A percentile compares a stretch with the other conserved stretches of the same genome.
Evolutionary conservation across 2,329 filamentous ascomycete species (phyloP).

Genomic region (Pseudocercospora vitis): DNA sequence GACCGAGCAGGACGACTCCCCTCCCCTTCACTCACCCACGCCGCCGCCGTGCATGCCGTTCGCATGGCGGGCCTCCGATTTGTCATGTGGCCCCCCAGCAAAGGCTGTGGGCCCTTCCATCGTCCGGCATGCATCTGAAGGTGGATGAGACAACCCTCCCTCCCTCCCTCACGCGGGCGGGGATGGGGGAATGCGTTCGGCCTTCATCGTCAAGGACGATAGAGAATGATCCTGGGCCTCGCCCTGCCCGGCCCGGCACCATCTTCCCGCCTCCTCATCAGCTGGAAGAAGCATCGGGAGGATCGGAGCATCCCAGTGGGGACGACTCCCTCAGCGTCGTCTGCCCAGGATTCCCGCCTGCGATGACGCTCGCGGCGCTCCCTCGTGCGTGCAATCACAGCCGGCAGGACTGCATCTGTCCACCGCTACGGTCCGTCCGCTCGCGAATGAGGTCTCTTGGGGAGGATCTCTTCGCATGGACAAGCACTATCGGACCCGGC

Average conservation of each 20-base stretch:
- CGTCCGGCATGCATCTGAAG: slow-evolving; percentile 17
- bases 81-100: slow-evolving; percentile 19
- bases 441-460: slow-evolving; percentile 24
- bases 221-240: slow-evolving; percentile 14
- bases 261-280: slow-evolving; percentile 10
- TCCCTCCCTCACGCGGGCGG: too few relatives aligned
- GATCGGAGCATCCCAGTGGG: slow-evolving; percentile 9
- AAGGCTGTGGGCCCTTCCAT: slow-evolving; percentile 4
- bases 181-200: slow-evolving; percentile 11
- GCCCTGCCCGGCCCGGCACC: slow-evolving; percentile 6
- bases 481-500: slow-evolving; percentile 21
- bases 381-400: slow-evolving; percentile 9
- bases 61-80: slow-evolving; percentile 26
- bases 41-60: slow-evolving; percentile 19
- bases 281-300: slow-evolving; percentile 1
- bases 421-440: slow-evolving; percentile 18
- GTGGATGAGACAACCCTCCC: slow-evolving; percentile 7
- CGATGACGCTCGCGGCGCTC: slow-evolving; percentile 9
- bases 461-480: slow-evolving; percentile 15
- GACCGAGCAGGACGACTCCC: background rate
- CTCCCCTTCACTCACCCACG: slow-evolving; percentile 7
- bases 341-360: background rate
- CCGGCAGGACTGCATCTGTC: slow-evolving; percentile 11
- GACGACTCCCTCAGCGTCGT: background rate
- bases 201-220: slow-evolving; percentile 17